These are phyloP conservation scores for Psophocarpus tetragonolobus DNA, from an alignment of 306 rosid genomes.

Conservation along the genomic window DNA sequence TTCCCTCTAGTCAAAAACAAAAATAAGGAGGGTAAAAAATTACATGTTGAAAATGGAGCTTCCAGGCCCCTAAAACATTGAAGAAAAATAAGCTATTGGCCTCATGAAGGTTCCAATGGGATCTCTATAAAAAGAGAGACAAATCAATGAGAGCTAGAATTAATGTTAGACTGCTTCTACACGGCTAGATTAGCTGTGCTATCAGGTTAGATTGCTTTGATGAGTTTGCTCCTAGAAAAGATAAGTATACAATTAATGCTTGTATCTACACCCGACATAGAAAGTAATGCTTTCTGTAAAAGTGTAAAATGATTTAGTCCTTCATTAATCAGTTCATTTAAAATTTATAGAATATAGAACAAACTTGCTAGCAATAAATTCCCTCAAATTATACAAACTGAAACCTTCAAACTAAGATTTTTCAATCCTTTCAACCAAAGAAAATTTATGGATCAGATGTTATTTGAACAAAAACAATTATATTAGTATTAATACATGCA, in stretches of 20 bases:
- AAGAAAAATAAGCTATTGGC: neutral
- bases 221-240: neutral
- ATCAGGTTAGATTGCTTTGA: neutral
- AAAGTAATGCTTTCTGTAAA: neutral
- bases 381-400: slow-evolving; percentile 16
- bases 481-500: neutral
- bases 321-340: neutral
- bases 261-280: neutral
- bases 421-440: slow-evolving; percentile 18
- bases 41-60: slow-evolving; percentile 10
- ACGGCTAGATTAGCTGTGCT: neutral
- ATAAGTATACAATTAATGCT: neutral
- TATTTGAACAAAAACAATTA: neutral
- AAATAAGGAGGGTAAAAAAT: slow-evolving; percentile 1
- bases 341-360: neutral
- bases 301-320: neutral
- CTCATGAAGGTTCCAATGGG: slow-evolving; percentile 18
- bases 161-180: slow-evolving; percentile 21
- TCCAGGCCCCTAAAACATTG: neutral
- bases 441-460: neutral
- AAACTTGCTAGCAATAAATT: slow-evolving; percentile 17
- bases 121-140: neutral
- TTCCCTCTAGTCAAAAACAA: neutral
- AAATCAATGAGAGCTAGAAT: neutral
- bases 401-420: slow-evolving; percentile 15